Percentiles rank a stretch among this genome's conserved stretches.
phyloP scores from a whole-genome alignment of 768 basidiomycete genomes.

The Atractiella rhizophila region DNA sequence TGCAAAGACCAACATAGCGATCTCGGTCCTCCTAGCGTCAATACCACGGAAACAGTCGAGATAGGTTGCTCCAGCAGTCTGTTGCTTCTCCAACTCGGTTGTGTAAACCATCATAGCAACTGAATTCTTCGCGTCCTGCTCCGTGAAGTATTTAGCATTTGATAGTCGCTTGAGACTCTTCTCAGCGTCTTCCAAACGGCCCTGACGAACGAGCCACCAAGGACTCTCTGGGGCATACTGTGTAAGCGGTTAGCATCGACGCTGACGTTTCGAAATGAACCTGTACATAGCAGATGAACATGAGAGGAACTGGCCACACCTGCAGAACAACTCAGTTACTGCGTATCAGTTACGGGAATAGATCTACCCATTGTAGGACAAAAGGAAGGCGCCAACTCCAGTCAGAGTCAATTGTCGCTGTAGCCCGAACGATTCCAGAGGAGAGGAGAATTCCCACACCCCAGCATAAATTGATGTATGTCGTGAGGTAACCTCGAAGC shows the following conservation, averaged over 20 bases:
- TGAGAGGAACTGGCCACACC: conserved; percentile 22
- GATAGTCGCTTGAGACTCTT: conserved; percentile 13
- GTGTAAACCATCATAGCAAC: conserved; percentile 22
- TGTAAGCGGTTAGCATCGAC: neutral
- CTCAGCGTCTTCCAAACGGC: conserved; percentile 19
- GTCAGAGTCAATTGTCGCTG: neutral
- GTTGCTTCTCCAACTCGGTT: conserved; percentile 20
- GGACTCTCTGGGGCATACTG: conserved; percentile 8
- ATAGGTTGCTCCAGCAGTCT: conserved; percentile 20
- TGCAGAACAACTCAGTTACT: conserved; percentile 10
- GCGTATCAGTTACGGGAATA: neutral
- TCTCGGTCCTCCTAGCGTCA: conserved; percentile 22
- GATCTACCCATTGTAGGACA: conserved; percentile 4
- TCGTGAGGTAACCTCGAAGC: conserved; percentile 18
- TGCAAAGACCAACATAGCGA: conserved; percentile 25
- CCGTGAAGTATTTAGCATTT: conserved; percentile 6
- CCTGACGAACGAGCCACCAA: conserved; percentile 21
- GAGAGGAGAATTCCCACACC: conserved; percentile 9
- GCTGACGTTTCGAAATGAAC: neutral
- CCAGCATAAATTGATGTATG: conserved; percentile 23
- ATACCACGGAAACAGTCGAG: conserved; percentile 22
- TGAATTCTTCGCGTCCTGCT: conserved; percentile 19
- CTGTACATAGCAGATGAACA: conserved; percentile 17
- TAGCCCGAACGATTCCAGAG: conserved; percentile 3
- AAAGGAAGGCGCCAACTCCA: conserved; percentile 2